Evolutionary conservation across 352 stramenopile genomes (phyloP).

Genomic region (Phytophthora hibernalis): DNA sequence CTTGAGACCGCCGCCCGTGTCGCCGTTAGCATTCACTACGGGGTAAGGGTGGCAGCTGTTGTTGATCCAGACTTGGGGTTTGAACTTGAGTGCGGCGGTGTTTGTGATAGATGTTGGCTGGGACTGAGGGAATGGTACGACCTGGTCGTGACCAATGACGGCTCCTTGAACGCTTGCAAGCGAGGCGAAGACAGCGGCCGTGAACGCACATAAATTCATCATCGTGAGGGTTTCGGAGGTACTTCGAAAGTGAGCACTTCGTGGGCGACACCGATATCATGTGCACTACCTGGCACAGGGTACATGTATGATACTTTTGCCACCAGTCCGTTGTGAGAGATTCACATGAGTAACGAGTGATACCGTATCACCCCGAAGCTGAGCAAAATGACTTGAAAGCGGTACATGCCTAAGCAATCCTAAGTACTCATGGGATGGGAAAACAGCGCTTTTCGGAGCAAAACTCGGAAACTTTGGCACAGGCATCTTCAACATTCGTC

Average conservation of each 20-base stretch:
- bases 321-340: no score
- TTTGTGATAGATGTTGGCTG: conserved; percentile 23
- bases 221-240: not conserved
- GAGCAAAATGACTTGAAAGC: not conserved
- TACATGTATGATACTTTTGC: no score
- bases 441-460: not conserved
- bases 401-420: not conserved
- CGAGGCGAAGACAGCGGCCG: conserved; percentile 3
- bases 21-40: conserved; percentile 33
- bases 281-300: not conserved
- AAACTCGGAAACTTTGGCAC: not conserved
- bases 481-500: not conserved
- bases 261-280: not conserved
- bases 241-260: not conserved
- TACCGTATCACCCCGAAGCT: not conserved
- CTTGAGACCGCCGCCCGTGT: conserved; percentile 19
- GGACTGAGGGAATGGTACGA: conserved; percentile 31
- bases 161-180: not conserved
- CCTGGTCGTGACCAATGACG: conserved; percentile 28
- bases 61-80: conserved; percentile 40
- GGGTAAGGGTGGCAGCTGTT: conserved; percentile 48
- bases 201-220: conserved; percentile 17
- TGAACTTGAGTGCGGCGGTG: conserved; percentile 30
- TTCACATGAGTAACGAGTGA: no score
- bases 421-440: not conserved